Percentiles rank a stretch among this genome's conserved stretches.
These are phyloP conservation scores for Trifolium repens DNA, from an alignment of 306 rosid species.

Conservation along the genomic window DNA sequence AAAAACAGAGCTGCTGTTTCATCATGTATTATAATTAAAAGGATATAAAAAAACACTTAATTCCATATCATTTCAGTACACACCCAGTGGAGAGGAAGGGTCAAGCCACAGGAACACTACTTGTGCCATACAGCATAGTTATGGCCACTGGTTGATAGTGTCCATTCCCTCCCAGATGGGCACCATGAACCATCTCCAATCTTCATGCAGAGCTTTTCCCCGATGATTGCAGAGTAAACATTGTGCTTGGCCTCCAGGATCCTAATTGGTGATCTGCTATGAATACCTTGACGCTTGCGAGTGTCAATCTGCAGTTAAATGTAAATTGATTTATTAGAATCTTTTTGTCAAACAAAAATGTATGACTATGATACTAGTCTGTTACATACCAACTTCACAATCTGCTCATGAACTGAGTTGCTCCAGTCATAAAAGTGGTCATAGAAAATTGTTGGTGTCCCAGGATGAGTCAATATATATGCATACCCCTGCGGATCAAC, in stretches of 20 bases:
- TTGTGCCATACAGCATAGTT: constrained; percentile 90
- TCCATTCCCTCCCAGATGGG: constrained; percentile 81
- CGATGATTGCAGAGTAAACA: constrained; percentile 83
- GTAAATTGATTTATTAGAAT: constrained; percentile 12
- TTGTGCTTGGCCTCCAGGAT: constrained; percentile 82
- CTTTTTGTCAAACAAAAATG: constrained; percentile 7
- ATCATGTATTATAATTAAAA: constrained; percentile 14
- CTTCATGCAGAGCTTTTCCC: constrained; percentile 82
- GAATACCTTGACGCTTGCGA: constrained; percentile 78
- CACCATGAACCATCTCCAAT: constrained; percentile 91
- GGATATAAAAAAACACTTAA: neutral
- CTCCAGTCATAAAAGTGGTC: constrained; percentile 87
- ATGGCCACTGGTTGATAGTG: constrained; percentile 70
- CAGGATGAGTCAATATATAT: constrained; percentile 90
- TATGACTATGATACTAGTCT: neutral
- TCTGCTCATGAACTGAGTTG: constrained; percentile 66
- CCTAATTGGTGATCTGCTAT: constrained; percentile 71
- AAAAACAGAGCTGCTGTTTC: neutral
- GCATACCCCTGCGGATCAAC: constrained; percentile 75
- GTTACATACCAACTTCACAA: constrained; percentile 74
- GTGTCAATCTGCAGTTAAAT: constrained; percentile 63
- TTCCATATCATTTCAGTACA: constrained; percentile 7
- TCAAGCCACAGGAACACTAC: constrained; percentile 26
- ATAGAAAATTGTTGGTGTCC: constrained; percentile 87
- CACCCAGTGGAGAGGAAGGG: neutral